Percentiles rank a stretch among this genome's conserved stretches.
phyloP scores from a whole-genome alignment of 768 basidiomycete genomes.

The Termitomyces sp. region DNA sequence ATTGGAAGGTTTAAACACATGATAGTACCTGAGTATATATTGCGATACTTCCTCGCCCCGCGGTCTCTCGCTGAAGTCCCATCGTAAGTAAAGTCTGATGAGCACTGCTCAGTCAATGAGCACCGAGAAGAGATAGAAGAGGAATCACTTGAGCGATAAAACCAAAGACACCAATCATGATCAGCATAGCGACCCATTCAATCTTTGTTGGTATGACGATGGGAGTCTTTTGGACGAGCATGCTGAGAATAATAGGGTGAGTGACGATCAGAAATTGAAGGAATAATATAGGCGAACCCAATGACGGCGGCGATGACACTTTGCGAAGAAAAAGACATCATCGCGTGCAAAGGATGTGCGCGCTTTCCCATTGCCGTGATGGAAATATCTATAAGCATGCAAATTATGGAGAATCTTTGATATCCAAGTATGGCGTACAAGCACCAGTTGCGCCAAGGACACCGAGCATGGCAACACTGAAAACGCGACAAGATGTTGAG shows the following conservation, averaged over 20 bases:
- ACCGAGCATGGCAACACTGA: slow-evolving; percentile 30
- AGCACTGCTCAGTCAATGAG: not conserved
- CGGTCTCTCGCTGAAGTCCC: slow-evolving; percentile 42
- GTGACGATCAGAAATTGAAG: not conserved
- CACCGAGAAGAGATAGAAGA: slow-evolving; percentile 32
- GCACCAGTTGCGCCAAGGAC: slow-evolving; percentile 63
- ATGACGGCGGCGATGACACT: slow-evolving; percentile 37
- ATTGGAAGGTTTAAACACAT: too few species aligned
- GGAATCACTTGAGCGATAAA: slow-evolving; percentile 48
- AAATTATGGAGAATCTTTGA: not conserved
- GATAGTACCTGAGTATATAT: slow-evolving; percentile 33
- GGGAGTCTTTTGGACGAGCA: slow-evolving; percentile 33
- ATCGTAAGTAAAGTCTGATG: slow-evolving; percentile 46
- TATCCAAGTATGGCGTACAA: slow-evolving; percentile 37
- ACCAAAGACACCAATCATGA: slow-evolving; percentile 48
- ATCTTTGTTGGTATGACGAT: slow-evolving; percentile 40
- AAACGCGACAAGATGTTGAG: not conserved
- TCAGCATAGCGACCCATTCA: slow-evolving; percentile 40
- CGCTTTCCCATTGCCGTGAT: slow-evolving; percentile 65
- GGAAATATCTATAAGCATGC: slow-evolving; percentile 6
- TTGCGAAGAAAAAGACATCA: slow-evolving; percentile 60
- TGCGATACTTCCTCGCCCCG: slow-evolving; percentile 53
- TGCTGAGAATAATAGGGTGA: slow-evolving; percentile 25
- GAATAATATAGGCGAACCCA: slow-evolving; percentile 21
- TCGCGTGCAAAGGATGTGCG: slow-evolving; percentile 69